These are phyloP conservation scores for Diddensiella transvaalensis DNA, from an alignment of 805 yeast genomes.

Conservation along the genomic window DNA sequence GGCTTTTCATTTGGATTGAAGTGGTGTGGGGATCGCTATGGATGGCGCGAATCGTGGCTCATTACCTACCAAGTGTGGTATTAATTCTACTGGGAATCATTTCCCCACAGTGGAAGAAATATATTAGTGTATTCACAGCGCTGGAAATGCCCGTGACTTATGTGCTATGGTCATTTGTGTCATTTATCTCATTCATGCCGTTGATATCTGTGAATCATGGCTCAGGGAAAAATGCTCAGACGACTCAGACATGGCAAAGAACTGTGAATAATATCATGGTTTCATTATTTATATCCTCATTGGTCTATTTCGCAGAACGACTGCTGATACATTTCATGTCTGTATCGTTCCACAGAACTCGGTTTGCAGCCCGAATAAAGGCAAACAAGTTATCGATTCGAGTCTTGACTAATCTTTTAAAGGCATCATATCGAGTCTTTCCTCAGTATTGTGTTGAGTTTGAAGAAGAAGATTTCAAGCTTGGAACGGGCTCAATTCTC, in stretches of 20 bases:
- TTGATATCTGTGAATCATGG: constrained; percentile 29
- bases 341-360: constrained; percentile 38
- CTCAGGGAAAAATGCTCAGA: constrained; percentile 20
- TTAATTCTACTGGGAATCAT: constrained; percentile 32
- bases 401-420: constrained; percentile 31
- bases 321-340: constrained; percentile 37
- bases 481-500: constrained; percentile 27
- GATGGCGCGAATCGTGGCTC: constrained; percentile 34
- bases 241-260: constrained; percentile 35
- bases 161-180: constrained; percentile 34
- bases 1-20: constrained; percentile 41
- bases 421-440: constrained; percentile 34
- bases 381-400: constrained; percentile 33
- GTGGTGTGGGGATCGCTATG: constrained; percentile 38
- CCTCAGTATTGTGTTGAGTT: constrained; percentile 36
- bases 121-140: constrained; percentile 33
- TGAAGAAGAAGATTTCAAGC: constrained; percentile 33
- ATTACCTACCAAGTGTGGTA: constrained; percentile 31
- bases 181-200: constrained; percentile 37
- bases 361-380: constrained; percentile 37
- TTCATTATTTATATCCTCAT: constrained; percentile 35
- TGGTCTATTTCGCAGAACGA: constrained; percentile 36
- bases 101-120: constrained; percentile 32
- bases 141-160: constrained; percentile 34
- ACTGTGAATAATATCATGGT: constrained; percentile 35